Base-by-base conservation (phyloP, 176 grass and related monocot species). In the Olyra latifolia region DNA sequence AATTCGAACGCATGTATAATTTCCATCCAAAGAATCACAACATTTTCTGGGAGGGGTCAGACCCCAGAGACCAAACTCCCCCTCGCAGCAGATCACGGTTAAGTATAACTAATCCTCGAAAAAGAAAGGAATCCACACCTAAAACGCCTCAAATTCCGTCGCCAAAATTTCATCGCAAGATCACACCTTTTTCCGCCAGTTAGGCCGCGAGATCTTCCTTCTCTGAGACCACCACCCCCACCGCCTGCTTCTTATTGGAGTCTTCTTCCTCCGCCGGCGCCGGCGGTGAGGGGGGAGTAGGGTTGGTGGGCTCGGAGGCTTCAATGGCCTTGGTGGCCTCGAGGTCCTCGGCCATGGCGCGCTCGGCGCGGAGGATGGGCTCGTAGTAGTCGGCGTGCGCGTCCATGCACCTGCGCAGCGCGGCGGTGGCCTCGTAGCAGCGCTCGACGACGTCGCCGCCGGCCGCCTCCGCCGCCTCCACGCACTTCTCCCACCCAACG, bases 401-500 rank as follows among this genome's bases (percentile, higher is more conserved):
- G 60, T 88, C 90, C 96, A 99, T 99, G 84, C 96, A 99, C 71
- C 55, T 86, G 84, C 90, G 86, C 30, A 99, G 88, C 52, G 85
- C 54, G 24, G 72, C 42, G 28, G 96, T 93, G 75, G 32, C 57
- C 41, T 88, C 55, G 27, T 82, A 78, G 86, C 96, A 99, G 35
- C 84, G 88, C 19, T 95, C 92, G 22, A 95, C 88, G 22, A 95
- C 35, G 87, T 99, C 83, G 45, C 69, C 74, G 66, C 78, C 84
- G 9, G 61, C 80, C 22, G 73, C 72, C 74, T 99, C 90, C 7
- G 90, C 84, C 11, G 54, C 86, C 80, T 99, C 84, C 20, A 99
- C 72, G 75, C 96, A 99, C 60, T 99, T 86, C 96, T 99, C 96
- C 96, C 96, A 99, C 28, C 67, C 90, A 8, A 88, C 64, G 63